Percentiles rank a stretch among this genome's conserved stretches.
Conservation (phyloP, 129 eudicot species). For the Lonicera japonica region DNA sequence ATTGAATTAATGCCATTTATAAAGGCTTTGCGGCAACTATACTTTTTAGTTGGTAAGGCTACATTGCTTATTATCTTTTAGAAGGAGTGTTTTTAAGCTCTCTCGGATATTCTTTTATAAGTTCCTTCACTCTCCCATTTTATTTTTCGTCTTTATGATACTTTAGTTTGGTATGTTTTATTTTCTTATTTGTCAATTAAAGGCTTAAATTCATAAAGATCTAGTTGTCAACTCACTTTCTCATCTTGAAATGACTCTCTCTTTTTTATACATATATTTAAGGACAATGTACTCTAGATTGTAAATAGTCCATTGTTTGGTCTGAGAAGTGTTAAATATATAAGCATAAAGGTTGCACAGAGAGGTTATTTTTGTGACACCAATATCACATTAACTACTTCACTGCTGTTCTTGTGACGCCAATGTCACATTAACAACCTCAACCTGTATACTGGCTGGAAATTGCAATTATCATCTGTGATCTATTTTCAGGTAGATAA, state of each 20-base stretch:
- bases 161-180: background rate
- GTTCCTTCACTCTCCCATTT: background rate
- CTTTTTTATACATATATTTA: too few species aligned
- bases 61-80: conserved; percentile 1
- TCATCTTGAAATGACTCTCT: background rate
- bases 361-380: too few species aligned
- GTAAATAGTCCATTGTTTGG: too few species aligned
- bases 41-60: conserved; percentile 71
- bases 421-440: too few species aligned
- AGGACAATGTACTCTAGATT: too few species aligned
- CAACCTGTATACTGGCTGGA: too few species aligned
- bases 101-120: background rate
- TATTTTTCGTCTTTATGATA: background rate
- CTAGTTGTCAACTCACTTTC: background rate
- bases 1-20: conserved; percentile 99
- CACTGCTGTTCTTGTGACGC: too few species aligned
- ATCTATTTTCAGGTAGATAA: background rate
- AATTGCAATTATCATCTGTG: too few species aligned
- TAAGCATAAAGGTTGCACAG: too few species aligned
- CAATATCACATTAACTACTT: too few species aligned
- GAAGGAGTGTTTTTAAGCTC: background rate
- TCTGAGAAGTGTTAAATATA: too few species aligned
- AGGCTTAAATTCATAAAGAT: background rate
- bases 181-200: too few species aligned
- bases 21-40: conserved; percentile 90